Evolutionary conservation across 345 rosid species (phyloP).

Genomic region (Linum tenue): DNA sequence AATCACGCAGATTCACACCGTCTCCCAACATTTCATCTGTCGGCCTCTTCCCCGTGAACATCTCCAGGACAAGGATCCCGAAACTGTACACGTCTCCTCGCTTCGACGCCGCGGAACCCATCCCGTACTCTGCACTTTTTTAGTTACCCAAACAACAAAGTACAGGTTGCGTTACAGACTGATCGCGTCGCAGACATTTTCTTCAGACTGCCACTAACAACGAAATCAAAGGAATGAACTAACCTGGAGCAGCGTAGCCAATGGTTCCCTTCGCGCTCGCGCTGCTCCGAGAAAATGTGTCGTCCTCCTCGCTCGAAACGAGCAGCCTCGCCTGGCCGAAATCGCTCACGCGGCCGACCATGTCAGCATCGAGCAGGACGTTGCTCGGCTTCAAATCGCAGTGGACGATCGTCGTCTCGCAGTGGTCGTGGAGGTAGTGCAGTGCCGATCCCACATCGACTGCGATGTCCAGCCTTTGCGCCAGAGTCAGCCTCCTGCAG

Average conservation of each 20-base stretch:
- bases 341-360: conserved; percentile 22
- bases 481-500: background rate
- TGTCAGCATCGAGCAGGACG: conserved; percentile 19
- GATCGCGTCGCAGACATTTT: too few relatives aligned
- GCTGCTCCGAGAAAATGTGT: background rate
- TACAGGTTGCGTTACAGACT: too few relatives aligned
- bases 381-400: conserved; percentile 23
- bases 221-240: background rate
- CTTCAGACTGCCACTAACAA: too few relatives aligned
- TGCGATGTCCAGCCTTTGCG: conserved; percentile 10
- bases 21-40: conserved; percentile 2
- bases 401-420: conserved; percentile 12
- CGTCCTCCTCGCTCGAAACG: conserved; percentile 5
- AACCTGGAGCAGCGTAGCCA: conserved; percentile 20
- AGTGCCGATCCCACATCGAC: conserved; percentile 22
- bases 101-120: background rate
- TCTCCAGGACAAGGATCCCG: conserved; percentile 11
- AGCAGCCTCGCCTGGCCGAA: conserved; percentile 21
- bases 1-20: background rate
- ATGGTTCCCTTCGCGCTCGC: conserved; percentile 8
- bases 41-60: conserved; percentile 13
- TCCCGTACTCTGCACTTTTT: conserved; percentile 5
- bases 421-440: conserved; percentile 20
- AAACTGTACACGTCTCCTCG: conserved; percentile 12
- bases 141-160: background rate